A percentile compares a stretch with the other conserved stretches of the same genome.
Evolutionary conservation across 2,329 filamentous ascomycete genomes (phyloP).

Genomic region (Akanthomyces uredinophilus): DNA sequence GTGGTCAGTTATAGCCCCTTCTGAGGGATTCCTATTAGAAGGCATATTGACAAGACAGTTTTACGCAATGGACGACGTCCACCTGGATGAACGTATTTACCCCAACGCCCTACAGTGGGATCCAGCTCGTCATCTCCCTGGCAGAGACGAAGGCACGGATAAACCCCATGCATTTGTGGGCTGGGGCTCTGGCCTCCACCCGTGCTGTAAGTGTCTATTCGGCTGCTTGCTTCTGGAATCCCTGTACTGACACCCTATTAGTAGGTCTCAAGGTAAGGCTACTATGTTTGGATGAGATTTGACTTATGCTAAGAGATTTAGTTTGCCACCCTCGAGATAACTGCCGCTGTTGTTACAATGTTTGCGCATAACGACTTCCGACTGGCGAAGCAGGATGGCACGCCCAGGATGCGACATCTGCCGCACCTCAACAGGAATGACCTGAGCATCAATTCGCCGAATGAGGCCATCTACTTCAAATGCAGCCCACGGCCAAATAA

Average conservation of each 20-base stretch:
- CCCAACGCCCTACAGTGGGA: slow-evolving; percentile 44
- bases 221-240: neutral
- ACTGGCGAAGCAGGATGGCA: slow-evolving; percentile 36
- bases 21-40: too few relatives aligned
- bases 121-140: slow-evolving; percentile 42
- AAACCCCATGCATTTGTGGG: slow-evolving; percentile 26
- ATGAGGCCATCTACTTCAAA: neutral
- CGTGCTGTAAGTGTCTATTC: slow-evolving; percentile 27
- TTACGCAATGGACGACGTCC: slow-evolving; percentile 43
- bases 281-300: neutral
- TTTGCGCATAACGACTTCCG: slow-evolving; percentile 44
- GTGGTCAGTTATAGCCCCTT: slow-evolving; percentile 24
- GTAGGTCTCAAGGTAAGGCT: neutral
- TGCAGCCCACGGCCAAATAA: neutral
- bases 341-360: slow-evolving; percentile 44
- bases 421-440: slow-evolving; percentile 16
- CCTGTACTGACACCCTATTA: neutral
- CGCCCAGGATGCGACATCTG: slow-evolving; percentile 15
- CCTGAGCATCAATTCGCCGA: neutral
- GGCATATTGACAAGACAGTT: slow-evolving; percentile 19
- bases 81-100: slow-evolving; percentile 45
- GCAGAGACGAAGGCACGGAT: slow-evolving; percentile 40
- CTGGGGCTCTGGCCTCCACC: slow-evolving; percentile 33
- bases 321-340: slow-evolving; percentile 51
- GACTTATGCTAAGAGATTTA: slow-evolving; percentile 16